Base-by-base conservation (phyloP, 345 rosid species). In the Brassica carinata region DNA sequence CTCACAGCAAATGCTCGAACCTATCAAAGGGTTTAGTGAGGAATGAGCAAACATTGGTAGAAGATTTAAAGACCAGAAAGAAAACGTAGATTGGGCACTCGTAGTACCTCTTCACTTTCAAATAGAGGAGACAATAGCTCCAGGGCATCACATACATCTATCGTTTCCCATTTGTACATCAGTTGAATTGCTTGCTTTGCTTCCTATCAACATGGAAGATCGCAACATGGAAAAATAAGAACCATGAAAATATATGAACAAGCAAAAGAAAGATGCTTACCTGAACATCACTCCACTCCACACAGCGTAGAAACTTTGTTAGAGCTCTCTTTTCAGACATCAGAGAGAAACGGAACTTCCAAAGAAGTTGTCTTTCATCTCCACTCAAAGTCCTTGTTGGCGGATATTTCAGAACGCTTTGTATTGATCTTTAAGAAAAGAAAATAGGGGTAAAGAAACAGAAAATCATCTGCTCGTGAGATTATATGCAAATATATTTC, bases 231-330 rank as follows among this genome's bases (percentile, higher is more conserved):
- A 23, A 30, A 43, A 63, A 51, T 23, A 65, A 59, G 57, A 66
- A 45, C 77, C 70, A 19, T 29, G 14, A 61, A 66, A 40, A 59
- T 45, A 58, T 40, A 76, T 23, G 26, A 11, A 26, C 74, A 59
- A 59, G 34, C 31, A 33, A 43, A 68, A 72, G 72, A 51, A 53
- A 43, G 77, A 58, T 77, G 70, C 86, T 65, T 64, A 96, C 99
- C 94, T 93, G 98, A 83, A 93, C 86, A 83, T 96, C 99, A 87
- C 98, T 91, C 98, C 98, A 93, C 77, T 96, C 99, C 81, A 96
- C 98, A 83, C 96, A 90, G 36, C 93, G 90, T 15, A 93, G 92
- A 85, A 93, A 92, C 87, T 96, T 96, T 76, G 99, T 91, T 59
- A 96, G 96, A 81, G 99, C 96, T 85, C 90, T 89, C 90, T 96